Percentiles rank a stretch among this genome's conserved stretches.
Conservation (phyloP, 164 flowering plant species). For the Amborella trichopoda region DNA sequence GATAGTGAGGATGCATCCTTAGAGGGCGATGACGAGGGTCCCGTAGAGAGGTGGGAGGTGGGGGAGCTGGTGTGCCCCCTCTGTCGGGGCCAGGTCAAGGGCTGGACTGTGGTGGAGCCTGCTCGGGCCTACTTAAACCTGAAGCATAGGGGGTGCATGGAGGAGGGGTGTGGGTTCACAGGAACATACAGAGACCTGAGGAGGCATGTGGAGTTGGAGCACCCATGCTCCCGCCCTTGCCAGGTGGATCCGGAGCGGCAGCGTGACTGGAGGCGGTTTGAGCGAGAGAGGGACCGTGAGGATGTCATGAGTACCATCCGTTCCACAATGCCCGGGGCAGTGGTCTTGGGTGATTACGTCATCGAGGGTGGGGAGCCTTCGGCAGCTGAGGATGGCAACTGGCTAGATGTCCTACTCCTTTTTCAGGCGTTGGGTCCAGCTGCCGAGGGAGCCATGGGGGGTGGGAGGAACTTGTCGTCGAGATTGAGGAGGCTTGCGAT, state of each 20-base stretch:
- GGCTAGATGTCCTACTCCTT: slow-evolving; percentile 40
- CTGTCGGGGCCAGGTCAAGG: slow-evolving; percentile 43
- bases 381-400: slow-evolving; percentile 23
- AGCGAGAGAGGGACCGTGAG: slow-evolving; percentile 35
- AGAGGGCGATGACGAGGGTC: slow-evolving; percentile 3
- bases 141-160: slow-evolving; percentile 32
- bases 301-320: slow-evolving; percentile 44
- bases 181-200: slow-evolving; percentile 31
- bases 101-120: slow-evolving; percentile 37
- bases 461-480: slow-evolving; percentile 11
- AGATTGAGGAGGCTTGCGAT: slow-evolving; percentile 30
- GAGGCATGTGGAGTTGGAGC: slow-evolving; percentile 28
- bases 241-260: slow-evolving; percentile 34
- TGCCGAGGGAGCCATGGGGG: slow-evolving; percentile 23
- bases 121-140: slow-evolving; percentile 33
- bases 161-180: slow-evolving; percentile 25
- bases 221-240: slow-evolving; percentile 30
- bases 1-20: slow-evolving; percentile 2
- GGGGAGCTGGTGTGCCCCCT: slow-evolving; percentile 36
- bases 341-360: slow-evolving; percentile 45
- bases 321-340: slow-evolving; percentile 40
- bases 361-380: slow-evolving; percentile 26
- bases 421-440: slow-evolving; percentile 48
- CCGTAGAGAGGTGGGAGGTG: slow-evolving; percentile 16
- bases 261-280: slow-evolving; percentile 36